Evolutionary conservation across 805 yeast species (phyloP).

Genomic region (Tetrapisispora phaffii): DNA sequence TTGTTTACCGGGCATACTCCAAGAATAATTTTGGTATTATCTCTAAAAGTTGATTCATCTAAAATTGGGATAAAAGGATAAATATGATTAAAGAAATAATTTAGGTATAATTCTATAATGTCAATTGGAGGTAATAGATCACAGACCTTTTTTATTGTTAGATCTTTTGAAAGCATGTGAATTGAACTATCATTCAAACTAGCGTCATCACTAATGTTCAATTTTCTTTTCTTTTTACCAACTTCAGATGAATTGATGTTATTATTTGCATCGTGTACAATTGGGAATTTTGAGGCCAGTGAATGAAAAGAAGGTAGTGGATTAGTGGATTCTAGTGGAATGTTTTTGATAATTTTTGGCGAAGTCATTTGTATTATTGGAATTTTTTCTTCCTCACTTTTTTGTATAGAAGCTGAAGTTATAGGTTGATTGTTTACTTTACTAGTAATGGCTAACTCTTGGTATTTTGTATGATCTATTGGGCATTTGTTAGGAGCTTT

Average conservation of each 20-base stretch:
- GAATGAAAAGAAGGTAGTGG: conserved; percentile 20
- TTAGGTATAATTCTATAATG: conserved; percentile 46
- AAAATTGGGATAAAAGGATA: conserved; percentile 60
- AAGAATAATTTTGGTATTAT: conserved; percentile 11
- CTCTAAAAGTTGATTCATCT: conserved; percentile 40
- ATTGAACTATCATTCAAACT: neutral
- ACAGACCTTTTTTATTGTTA: conserved; percentile 8
- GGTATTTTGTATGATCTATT: neutral
- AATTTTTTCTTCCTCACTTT: neutral
- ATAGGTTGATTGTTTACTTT: neutral
- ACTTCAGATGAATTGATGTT: neutral
- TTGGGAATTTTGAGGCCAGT: conserved; percentile 23
- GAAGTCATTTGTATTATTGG: neutral
- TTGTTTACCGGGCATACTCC: neutral
- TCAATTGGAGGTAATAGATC: conserved; percentile 44
- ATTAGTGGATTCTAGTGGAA: neutral
- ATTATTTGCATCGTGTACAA: conserved; percentile 10
- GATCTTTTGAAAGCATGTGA: neutral
- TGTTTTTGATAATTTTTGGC: neutral
- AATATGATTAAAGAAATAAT: conserved; percentile 47
- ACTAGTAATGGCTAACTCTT: neutral
- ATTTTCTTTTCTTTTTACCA: neutral
- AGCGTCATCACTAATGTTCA: neutral
- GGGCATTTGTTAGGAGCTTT: neutral
- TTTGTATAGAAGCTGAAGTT: neutral